Evolutionary conservation across 2,329 filamentous ascomycete genomes (phyloP).

Genomic region (Coniosporium tulheliwenetii): DNA sequence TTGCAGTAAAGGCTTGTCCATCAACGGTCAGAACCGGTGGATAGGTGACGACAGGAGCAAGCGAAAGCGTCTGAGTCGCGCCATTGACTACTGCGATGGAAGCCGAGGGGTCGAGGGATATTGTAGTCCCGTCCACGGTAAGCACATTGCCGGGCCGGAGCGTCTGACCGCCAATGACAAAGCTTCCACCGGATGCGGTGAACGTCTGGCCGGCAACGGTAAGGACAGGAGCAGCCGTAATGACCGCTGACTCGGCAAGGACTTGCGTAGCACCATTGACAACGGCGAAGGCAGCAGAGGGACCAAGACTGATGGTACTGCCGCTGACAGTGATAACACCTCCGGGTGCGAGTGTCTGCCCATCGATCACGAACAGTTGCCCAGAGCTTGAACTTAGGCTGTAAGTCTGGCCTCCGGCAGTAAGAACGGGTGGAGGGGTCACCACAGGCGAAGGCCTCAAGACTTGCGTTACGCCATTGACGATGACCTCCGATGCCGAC

Average conservation of each 20-base stretch:
- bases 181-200: conserved; percentile 7
- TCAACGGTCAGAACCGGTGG: conserved; percentile 9
- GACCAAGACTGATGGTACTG: conserved; percentile 14
- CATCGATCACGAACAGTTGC: conserved; percentile 4
- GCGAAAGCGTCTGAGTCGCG: conserved; percentile 7
- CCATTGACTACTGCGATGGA: conserved; percentile 19
- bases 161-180: conserved; percentile 9
- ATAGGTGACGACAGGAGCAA: conserved; percentile 6
- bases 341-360: conserved; percentile 13
- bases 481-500: conserved; percentile 21
- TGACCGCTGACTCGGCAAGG: conserved; percentile 4
- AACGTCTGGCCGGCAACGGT: conserved; percentile 12
- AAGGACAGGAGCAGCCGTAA: conserved; percentile 14
- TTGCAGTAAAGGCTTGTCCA: conserved; percentile 1
- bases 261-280: not conserved
- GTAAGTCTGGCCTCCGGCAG: conserved; percentile 12
- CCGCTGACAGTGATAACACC: conserved; percentile 15
- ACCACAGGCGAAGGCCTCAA: conserved; percentile 11
- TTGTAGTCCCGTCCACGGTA: conserved; percentile 11
- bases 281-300: conserved; percentile 7
- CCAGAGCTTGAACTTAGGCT: conserved; percentile 6
- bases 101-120: conserved; percentile 17
- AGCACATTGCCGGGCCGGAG: conserved; percentile 12
- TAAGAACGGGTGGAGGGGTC: conserved; percentile 13
- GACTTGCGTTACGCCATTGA: conserved; percentile 20